Percentiles rank a stretch among this genome's conserved stretches.
phyloP scores from a whole-genome alignment of 345 rosid species.

The Populus davidiana region DNA sequence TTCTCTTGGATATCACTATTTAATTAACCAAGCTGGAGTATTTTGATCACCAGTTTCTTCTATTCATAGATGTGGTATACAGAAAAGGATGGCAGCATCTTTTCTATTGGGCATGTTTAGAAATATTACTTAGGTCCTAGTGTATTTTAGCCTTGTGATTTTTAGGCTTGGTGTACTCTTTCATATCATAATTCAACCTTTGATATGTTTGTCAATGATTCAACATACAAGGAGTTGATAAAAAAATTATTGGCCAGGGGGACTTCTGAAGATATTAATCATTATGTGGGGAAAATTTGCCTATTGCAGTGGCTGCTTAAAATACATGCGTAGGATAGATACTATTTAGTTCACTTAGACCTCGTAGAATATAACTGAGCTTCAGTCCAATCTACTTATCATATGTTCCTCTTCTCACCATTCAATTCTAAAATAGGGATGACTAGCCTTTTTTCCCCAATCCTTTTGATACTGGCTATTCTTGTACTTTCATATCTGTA shows the following conservation, averaged over 20 bases:
- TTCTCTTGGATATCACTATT: background rate
- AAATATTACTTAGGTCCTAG: background rate
- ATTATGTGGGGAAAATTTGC: background rate
- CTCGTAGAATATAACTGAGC: background rate
- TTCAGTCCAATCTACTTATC: background rate
- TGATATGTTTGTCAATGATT: background rate
- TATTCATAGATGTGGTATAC: background rate
- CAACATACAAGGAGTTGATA: background rate
- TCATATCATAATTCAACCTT: background rate
- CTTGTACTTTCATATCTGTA: background rate
- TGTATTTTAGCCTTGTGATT: background rate
- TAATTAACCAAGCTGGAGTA: background rate
- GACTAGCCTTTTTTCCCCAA: background rate
- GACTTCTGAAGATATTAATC: background rate
- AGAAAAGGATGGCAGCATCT: background rate
- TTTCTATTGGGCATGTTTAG: background rate
- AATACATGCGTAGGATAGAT: background rate
- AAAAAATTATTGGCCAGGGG: background rate
- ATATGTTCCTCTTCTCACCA: background rate
- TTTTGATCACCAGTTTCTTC: background rate
- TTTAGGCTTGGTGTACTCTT: background rate
- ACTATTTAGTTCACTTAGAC: background rate
- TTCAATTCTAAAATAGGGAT: background rate
- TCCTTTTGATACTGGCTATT: background rate
- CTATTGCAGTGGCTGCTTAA: background rate